phyloP scores from a whole-genome alignment of 768 basidiomycete species.

The Lactarius pseudohatsudake region DNA sequence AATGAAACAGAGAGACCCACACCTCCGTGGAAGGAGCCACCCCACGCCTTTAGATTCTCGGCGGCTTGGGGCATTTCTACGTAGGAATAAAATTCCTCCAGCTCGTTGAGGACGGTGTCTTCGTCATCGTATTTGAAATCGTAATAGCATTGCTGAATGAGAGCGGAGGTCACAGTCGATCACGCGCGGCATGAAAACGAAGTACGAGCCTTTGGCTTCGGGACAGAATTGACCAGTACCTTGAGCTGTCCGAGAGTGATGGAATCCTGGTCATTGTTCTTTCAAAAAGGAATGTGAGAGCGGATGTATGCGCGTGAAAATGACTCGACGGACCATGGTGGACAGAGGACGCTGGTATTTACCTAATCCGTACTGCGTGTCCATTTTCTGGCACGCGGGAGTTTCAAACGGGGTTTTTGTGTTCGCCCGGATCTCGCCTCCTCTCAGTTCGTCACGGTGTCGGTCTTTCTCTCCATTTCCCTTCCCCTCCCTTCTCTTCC shows the following conservation, averaged over 20 bases:
- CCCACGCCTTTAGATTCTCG: conserved; percentile 86
- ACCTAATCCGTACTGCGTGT: conserved; percentile 15
- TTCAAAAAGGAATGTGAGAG: neutral
- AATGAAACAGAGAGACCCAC: conserved; percentile 32
- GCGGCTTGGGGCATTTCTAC: conserved; percentile 90
- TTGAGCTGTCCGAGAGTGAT: conserved; percentile 82
- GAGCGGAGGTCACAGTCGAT: conserved; percentile 19
- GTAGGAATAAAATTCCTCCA: conserved; percentile 98
- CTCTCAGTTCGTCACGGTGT: conserved; percentile 26
- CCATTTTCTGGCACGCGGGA: conserved; percentile 16
- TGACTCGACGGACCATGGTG: conserved; percentile 17
- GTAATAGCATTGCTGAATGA: conserved; percentile 73
- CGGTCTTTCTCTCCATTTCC: conserved; percentile 30
- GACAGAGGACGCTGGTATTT: neutral
- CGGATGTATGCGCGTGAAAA: conserved; percentile 1
- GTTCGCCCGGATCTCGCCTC: conserved; percentile 31
- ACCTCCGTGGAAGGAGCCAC: conserved; percentile 80
- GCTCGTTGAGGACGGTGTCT: conserved; percentile 92
- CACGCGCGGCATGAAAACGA: conserved; percentile 1
- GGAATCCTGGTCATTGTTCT: conserved; percentile 53
- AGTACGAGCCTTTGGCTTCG: conserved; percentile 68
- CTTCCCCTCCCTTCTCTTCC: conserved; percentile 29
- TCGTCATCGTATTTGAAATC: conserved; percentile 96
- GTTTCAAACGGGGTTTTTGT: conserved; percentile 24
- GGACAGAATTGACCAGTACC: conserved; percentile 63